These are phyloP conservation scores for Silene latifolia DNA, from an alignment of 148 eudicot species.

Conservation along the genomic window DNA sequence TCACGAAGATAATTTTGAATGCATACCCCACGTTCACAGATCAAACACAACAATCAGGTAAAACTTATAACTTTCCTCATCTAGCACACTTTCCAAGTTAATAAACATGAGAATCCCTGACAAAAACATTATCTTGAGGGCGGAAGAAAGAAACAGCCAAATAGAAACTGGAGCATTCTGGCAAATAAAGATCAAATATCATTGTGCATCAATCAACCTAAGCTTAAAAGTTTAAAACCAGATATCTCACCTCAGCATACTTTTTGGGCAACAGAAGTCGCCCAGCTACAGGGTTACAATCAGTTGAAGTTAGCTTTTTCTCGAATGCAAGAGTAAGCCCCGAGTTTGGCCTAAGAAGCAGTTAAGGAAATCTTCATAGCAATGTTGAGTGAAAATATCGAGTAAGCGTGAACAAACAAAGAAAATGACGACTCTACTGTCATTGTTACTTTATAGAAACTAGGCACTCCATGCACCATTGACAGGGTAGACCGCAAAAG, in stretches of 20 bases:
- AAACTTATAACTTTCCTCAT: neutral
- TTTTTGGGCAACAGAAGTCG: constrained; percentile 8
- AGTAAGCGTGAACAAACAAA: neutral
- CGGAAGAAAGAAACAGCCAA: too few species aligned
- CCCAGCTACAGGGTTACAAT: neutral
- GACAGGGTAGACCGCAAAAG: neutral
- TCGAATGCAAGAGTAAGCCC: constrained; percentile 6
- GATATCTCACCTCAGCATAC: constrained; percentile 13
- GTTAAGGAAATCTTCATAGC: constrained; percentile 11
- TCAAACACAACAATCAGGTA: neutral
- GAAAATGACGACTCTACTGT: neutral
- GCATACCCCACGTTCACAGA: neutral
- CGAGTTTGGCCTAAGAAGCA: neutral
- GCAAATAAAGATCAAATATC: neutral
- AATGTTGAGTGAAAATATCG: neutral
- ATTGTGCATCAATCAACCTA: neutral
- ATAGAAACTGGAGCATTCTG: neutral
- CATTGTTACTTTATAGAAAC: neutral
- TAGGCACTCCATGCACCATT: neutral
- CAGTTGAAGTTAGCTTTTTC: constrained; percentile 13
- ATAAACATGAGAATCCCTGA: neutral
- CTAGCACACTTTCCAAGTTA: neutral
- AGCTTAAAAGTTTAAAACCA: neutral
- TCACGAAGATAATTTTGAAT: too few species aligned
- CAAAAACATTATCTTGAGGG: neutral